phyloP scores from a whole-genome alignment of 176 grass and related monocot species.

The Cocos nucifera region DNA sequence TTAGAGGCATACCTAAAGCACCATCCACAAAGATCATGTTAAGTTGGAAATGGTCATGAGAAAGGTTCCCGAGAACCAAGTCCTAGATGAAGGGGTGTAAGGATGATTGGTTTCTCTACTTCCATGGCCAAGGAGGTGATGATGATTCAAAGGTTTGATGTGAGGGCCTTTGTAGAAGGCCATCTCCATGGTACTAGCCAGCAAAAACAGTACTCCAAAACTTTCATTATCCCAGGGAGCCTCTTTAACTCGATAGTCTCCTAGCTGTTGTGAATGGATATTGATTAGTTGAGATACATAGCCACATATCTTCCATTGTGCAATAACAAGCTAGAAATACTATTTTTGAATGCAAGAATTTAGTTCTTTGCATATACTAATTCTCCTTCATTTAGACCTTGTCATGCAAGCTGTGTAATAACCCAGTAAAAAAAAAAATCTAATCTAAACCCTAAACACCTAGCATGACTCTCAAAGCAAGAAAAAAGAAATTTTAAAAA shows the following conservation, averaged over 20 bases:
- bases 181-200: slow-evolving; percentile 39
- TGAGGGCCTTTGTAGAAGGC: slow-evolving; percentile 58
- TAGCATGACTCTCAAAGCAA: too few species aligned
- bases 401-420: too few species aligned
- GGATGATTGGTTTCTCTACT: background rate
- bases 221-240: slow-evolving; percentile 46
- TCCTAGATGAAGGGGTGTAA: slow-evolving; percentile 21
- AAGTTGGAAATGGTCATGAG: slow-evolving; percentile 43
- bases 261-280: slow-evolving; percentile 28
- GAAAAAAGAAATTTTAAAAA: too few species aligned
- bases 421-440: too few species aligned
- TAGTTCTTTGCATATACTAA: too few species aligned
- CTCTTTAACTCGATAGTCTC: slow-evolving; percentile 53
- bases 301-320: too few species aligned
- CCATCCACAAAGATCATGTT: slow-evolving; percentile 43
- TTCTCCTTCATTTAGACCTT: too few species aligned
- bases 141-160: slow-evolving; percentile 47
- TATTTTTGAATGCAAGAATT: too few species aligned
- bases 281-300: background rate
- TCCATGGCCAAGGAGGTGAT: slow-evolving; percentile 22
- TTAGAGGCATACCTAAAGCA: slow-evolving; percentile 29
- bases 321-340: too few species aligned
- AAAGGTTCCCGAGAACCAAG: slow-evolving; percentile 55
- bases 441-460: too few species aligned
- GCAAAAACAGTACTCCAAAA: slow-evolving; percentile 41